These are phyloP conservation scores for Clarireedia paspali DNA, from an alignment of 2,329 filamentous ascomycete species.

Conservation along the genomic window DNA sequence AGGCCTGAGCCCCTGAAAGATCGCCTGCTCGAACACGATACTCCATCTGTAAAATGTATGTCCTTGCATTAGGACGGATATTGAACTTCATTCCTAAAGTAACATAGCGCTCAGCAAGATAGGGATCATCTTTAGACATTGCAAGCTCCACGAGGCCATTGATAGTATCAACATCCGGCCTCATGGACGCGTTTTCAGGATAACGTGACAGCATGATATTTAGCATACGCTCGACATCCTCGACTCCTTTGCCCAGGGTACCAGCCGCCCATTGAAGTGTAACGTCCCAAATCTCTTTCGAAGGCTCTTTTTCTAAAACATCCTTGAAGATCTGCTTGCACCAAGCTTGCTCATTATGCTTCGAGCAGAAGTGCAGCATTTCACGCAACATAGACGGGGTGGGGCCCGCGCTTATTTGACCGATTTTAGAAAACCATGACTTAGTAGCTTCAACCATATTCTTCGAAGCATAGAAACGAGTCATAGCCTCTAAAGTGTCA, in stretches of 20 bases:
- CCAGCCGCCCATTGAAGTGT: conserved; percentile 70
- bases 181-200: conserved; percentile 36
- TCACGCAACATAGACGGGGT: conserved; percentile 34
- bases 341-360: conserved; percentile 54
- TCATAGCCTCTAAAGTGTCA: conserved; percentile 46
- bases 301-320: conserved; percentile 33
- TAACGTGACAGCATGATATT: conserved; percentile 51
- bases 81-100: conserved; percentile 56
- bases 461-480: conserved; percentile 52
- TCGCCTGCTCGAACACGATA: conserved; percentile 69
- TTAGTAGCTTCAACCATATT: conserved; percentile 55
- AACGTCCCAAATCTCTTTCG: conserved; percentile 59
- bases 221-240: conserved; percentile 68
- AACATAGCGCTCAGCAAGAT: conserved; percentile 67
- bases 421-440: conserved; percentile 55
- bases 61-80: conserved; percentile 60
- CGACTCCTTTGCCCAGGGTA: conserved; percentile 58
- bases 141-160: conserved; percentile 70
- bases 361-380: conserved; percentile 53
- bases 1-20: conserved; percentile 57
- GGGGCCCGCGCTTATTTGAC: neutral
- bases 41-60: conserved; percentile 66
- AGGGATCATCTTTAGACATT: conserved; percentile 59
- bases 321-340: conserved; percentile 50
- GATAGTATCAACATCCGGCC: conserved; percentile 63